Base-by-base conservation (phyloP, 208 protist genomes). In the Acanthamoeba healyi region DNA sequence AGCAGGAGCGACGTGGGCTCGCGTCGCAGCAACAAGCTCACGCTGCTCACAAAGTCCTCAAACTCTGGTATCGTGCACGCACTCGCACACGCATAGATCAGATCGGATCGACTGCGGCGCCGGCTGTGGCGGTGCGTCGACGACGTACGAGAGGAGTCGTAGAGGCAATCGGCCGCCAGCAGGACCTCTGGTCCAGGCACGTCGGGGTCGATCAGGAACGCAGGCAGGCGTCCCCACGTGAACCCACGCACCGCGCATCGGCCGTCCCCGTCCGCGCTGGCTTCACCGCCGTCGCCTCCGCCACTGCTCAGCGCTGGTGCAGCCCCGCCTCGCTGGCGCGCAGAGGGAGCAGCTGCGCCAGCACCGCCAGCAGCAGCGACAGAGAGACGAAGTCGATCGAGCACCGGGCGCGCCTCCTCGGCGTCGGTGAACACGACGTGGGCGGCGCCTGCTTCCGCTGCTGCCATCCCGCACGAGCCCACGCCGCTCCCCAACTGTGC, bases 391-490 rank as follows among this genome's bases (percentile, higher is more conserved):
- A 79, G 70, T 22, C 17, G 36, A n/a, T 38, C 36, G 12, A 79
- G 70, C 14, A 79, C 70, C 7, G 70, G 36, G 10, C 32, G 14
- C 36, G 70, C 70, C 70, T 79, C 70, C 24, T 79, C 70, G 12
- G 70, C 70, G 26, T 79, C 70, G 34, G 70, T 79, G 70, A 79
- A 79, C 26, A 44, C 26, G 9, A 79, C 70, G 6, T 79, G 29
- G 7, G 70, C 70, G 3, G 70, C 70, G 5, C 70, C 70, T 15
- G 70, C 70, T 9, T 36, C 70, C 3, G 70, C 70, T 12, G 70
- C 70, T 9, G 70, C 70, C n/a, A 79, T 15, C 5, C 70, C 70
- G 70, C 70, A 79, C 24, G 70, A 29, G 38, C 70, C 70, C 24
- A 79, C 36, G 4, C 70, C 70, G 70, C 70, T 79, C 36, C 70